Base-by-base conservation (phyloP, 2,329 filamentous ascomycete genomes). In the Fusarium nygamai region DNA sequence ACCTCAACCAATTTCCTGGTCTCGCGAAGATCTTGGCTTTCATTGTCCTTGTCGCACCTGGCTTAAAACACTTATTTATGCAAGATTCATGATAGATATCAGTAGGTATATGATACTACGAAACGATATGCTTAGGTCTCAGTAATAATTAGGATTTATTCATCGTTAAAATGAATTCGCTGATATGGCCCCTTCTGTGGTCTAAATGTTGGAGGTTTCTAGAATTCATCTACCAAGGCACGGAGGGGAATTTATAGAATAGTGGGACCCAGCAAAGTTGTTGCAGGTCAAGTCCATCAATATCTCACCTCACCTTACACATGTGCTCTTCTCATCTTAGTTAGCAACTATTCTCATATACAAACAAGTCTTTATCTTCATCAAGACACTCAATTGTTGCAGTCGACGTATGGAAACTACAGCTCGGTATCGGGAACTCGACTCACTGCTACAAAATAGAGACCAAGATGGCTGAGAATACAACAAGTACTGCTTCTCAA, bases 231-330 rank as follows among this genome's bases (percentile, higher is more conserved):
- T 72, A 27, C 22, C 3, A 10, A 44, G 12, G 27, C 20, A 67
- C 51, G 68, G 63, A 67, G 69, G 58, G 36, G 36, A 22, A 22
- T 24, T 58, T n/a, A 38, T 50, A 64, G 46, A 74, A 75, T 75
- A 72, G 72, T 74, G 72, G 72, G 72, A 61, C 53, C 71, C 44
- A 17, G 22, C 41, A 66, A 70, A 70, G 36, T 17, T 36, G 39
- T 44, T 39, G 38, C 41, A 50, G 34, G 39, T 29, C 27, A 38
- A 47, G 54, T 39, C 36, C 31, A 38, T 50, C 36, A 50, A 51
- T 41, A 41, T n/a, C n/a, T 11, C n/a, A 58, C 17, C 5, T 24
- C 11, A 24, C 43, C 17, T 12, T 12, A 19, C 36, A 27, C 20
- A 65, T 24, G 43, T 12, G n/a, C 56, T 61, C 46, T 47, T 67